Evolutionary conservation across 2,329 filamentous ascomycete species (phyloP).

Genomic region (Diatrype stigma): DNA sequence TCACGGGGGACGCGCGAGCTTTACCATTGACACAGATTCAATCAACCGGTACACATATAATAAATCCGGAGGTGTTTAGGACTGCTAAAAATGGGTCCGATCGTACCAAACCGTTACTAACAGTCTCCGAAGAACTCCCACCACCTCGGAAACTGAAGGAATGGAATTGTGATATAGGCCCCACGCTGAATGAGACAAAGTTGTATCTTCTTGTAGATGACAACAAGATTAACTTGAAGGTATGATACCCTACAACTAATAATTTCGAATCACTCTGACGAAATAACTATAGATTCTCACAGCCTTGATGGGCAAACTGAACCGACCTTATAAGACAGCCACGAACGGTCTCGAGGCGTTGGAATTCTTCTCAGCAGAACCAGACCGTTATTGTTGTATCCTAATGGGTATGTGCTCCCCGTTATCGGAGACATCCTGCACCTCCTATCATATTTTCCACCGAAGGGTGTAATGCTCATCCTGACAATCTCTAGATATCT

Average conservation of each 20-base stretch:
- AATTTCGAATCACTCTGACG: neutral
- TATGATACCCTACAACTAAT: slow-evolving; percentile 3
- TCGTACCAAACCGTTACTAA: neutral
- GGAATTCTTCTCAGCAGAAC: slow-evolving; percentile 24
- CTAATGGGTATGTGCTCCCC: slow-evolving; percentile 7
- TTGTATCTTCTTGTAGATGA: slow-evolving; percentile 39
- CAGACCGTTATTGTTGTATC: slow-evolving; percentile 7
- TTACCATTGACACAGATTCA: neutral
- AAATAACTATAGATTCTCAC: slow-evolving; percentile 21
- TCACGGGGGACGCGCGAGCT: neutral
- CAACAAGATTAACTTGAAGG: slow-evolving; percentile 35
- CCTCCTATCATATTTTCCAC: neutral
- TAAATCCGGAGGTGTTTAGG: too few species aligned
- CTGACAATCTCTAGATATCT: slow-evolving; percentile 29
- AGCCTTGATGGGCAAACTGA: slow-evolving; percentile 27
- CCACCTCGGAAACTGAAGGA: neutral
- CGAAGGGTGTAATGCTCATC: neutral
- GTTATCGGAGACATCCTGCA: neutral
- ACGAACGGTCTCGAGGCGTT: slow-evolving; percentile 35
- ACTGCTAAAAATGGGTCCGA: too few species aligned
- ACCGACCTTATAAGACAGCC: slow-evolving; percentile 28
- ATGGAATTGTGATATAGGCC: neutral
- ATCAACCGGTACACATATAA: too few species aligned
- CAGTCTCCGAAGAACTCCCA: too few species aligned
- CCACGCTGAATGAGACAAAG: too few species aligned